Base-by-base conservation (phyloP, 352 stramenopile genomes). In the Bremia lactucae region DNA sequence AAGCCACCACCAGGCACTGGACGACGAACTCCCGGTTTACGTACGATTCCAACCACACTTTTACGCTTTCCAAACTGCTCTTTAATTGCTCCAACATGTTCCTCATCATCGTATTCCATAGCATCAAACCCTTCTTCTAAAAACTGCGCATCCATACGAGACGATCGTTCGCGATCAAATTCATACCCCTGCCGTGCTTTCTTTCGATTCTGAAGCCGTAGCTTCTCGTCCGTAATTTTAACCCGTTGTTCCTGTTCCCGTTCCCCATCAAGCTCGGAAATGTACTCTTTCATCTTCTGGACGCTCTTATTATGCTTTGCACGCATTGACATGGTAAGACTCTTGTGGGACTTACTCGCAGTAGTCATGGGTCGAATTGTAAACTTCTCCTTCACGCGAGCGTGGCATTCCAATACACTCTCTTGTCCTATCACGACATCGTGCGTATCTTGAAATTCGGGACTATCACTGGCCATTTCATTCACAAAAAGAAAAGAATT, bases 241-340 rank as follows among this genome's bases (percentile, higher is more conserved):
- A 83, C 75, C 22, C 75, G 74, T 46, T 88, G 71, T 49, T 89
- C 77, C 46, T 88, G 77, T 41, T 92, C 69, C 25, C 73, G 72
- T 41, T 81, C 73, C n/a, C 77, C 77, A 36, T 90, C 77, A 20
- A 89, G 45, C 47, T 92, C 80, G 2, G 77, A 90, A 38, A 92
- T 85, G 54, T 92, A 89, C 29, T 86, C 52, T 59, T 92, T 87
- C 37, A 90, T 68, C 46, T 83, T 83, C 51, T 89, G 75, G 31
- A 88, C 70, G 22, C 72, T 80, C 65, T 92, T 92, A 66, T 90
- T 92, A 62, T 92, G 80, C 43, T 88, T 87, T 28, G 80, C 80
- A 7, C 80, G 77, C 77, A 92, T 88, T 29, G 80, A 90, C 80
- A 92, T 89, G 40, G 73, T 92, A 11, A 92, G 61, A 44, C 75